Evolutionary conservation across 1,139 yeast genomes (phyloP), one percentile per base, ranked within the genome.

Genomic region (Geotrichum aggregatum): DNA sequence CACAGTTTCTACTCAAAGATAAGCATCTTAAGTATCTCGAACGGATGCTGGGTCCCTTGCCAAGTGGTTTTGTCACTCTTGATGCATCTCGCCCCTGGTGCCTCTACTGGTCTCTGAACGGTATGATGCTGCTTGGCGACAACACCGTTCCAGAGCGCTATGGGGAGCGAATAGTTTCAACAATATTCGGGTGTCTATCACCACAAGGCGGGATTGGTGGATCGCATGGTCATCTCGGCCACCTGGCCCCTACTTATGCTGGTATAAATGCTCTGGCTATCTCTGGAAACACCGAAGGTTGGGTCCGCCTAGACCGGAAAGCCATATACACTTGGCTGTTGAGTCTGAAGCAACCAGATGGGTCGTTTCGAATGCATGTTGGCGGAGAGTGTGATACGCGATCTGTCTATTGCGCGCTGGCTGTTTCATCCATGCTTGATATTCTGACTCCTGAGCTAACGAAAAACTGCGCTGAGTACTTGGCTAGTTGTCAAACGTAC

Each of bases 81-180:
- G 98, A 92, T 68, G 92, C 97, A 0, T 86, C 95, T 22, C 91
- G 86, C 57, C 83, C 96, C 0, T 94, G 98, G 98, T 71, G 92
- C 67, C 58, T 85, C 2, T 91, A 87, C 67, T 92, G 98, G 98
- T 69, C 84, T 1, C 63, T 79, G 40, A 89, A 88, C 64, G 74
- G 89, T 0, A 59, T 76, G 44, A 60, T 66, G 3, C 52, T 80
- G 2, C 58, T 83, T 22, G 74, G 73, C 0, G 61, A 59, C n/a
- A 65, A 65, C 16, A 55, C 61, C n/a, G 47, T 50, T 1, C 35
- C 28, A 10, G 64, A 56, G 3, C 63, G 61, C 0, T 48, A 54
- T 16, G 51, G 52, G n/a, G 61, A 59, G 10, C 67, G 55, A 52
- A 63, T 66, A 13, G 64, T 62, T 0, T 63, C 60, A 3, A 67